These are phyloP conservation scores for Tulasnella sp. DNA, from an alignment of 768 basidiomycete genomes.

Conservation along the genomic window DNA sequence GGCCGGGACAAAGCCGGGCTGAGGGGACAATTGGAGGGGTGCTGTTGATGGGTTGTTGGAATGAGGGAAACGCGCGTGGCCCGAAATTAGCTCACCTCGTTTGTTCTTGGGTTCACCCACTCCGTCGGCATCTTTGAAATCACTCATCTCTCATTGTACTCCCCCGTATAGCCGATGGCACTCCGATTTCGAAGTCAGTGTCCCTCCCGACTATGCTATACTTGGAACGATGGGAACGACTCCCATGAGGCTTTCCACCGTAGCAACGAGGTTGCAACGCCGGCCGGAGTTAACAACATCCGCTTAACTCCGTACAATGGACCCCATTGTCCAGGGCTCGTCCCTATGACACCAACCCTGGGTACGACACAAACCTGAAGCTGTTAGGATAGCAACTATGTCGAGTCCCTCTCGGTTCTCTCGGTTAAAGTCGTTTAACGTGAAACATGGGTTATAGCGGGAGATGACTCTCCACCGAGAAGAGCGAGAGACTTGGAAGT, in stretches of 20 bases:
- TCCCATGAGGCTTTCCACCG: background rate
- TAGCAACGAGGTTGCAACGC: background rate
- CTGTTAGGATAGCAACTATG: background rate
- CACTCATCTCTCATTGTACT: background rate
- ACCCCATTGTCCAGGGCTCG: background rate
- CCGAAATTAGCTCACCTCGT: slow-evolving; percentile 2
- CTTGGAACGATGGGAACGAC: background rate
- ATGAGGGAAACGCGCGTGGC: background rate
- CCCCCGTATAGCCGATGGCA: background rate
- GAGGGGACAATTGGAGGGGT: background rate
- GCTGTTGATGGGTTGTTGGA: background rate
- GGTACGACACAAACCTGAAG: background rate
- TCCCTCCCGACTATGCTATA: background rate
- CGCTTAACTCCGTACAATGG: background rate
- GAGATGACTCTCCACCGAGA: background rate
- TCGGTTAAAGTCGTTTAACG: background rate
- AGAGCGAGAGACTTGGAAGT: background rate
- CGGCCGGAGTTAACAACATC: background rate
- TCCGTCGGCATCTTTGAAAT: background rate
- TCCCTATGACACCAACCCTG: background rate
- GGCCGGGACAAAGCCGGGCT: background rate
- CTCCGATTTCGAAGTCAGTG: background rate
- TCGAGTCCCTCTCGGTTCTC: background rate
- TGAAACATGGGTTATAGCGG: background rate
- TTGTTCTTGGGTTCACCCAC: background rate